Evolutionary conservation across 1,139 yeast genomes (phyloP).

Genomic region (Suhomyces maxii): DNA sequence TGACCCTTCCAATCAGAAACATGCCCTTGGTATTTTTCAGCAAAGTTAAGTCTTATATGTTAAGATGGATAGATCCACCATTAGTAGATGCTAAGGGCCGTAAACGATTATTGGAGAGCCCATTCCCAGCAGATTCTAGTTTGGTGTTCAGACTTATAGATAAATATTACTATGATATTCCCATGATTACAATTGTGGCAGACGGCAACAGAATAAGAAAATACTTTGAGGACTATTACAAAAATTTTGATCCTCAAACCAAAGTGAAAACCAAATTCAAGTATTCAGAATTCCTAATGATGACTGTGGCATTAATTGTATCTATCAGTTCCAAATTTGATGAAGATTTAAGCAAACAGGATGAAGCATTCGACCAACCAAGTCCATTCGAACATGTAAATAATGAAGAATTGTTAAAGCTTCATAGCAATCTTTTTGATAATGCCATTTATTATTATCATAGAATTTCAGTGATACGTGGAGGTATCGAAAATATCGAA

Average conservation of each 20-base stretch:
- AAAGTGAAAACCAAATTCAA: constrained; percentile 16
- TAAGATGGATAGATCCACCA: constrained; percentile 39
- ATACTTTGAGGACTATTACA: constrained; percentile 19
- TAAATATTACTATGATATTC: constrained; percentile 16
- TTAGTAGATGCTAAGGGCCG: constrained; percentile 23
- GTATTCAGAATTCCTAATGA: constrained; percentile 33
- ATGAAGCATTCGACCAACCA: neutral
- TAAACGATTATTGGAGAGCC: constrained; percentile 23
- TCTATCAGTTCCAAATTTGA: constrained; percentile 26
- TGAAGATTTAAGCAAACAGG: constrained; percentile 1
- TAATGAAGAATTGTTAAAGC: constrained; percentile 3
- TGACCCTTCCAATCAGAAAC: constrained; percentile 31
- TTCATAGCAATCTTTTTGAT: constrained; percentile 30
- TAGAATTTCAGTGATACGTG: constrained; percentile 47
- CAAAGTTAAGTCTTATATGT: constrained; percentile 21
- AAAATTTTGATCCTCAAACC: constrained; percentile 8
- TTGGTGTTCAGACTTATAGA: constrained; percentile 26
- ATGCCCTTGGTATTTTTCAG: constrained; percentile 30
- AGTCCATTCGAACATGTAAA: neutral
- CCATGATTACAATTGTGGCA: constrained; percentile 12
- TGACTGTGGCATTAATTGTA: constrained; percentile 32
- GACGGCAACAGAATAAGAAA: constrained; percentile 10
- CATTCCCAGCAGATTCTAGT: constrained; percentile 29
- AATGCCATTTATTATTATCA: constrained; percentile 51
- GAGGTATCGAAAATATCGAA: constrained; percentile 51